phyloP scores from a whole-genome alignment of 1,284 basidiomycete species.

The Puccinia hordei region DNA sequence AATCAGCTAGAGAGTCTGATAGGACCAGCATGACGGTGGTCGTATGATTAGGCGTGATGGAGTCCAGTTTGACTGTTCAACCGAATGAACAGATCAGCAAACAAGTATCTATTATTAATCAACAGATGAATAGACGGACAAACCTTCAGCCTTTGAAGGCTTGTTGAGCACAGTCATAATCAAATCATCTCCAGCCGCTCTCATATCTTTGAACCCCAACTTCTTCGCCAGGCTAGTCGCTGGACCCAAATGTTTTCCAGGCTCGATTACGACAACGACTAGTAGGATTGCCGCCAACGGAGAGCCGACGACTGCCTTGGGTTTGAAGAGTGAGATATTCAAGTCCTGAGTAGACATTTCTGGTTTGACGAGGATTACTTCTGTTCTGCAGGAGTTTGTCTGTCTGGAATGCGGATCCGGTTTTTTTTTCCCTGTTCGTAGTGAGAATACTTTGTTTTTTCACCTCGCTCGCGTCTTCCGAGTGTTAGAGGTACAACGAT shows the following conservation, averaged over 20 bases:
- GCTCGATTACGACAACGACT: conserved; percentile 55
- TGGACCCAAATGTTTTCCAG: conserved; percentile 55
- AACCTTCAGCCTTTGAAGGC: conserved; percentile 53
- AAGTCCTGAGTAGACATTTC: background rate
- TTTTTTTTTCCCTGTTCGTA: no score
- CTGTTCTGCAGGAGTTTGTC: no score
- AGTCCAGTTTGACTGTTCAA: conserved; percentile 6
- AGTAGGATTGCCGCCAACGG: conserved; percentile 52
- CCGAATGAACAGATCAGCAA: background rate
- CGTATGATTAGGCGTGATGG: conserved; percentile 32
- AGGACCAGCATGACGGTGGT: conserved; percentile 20
- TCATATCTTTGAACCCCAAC: conserved; percentile 57
- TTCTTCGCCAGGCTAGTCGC: conserved; percentile 56
- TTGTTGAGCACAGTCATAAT: conserved; percentile 55
- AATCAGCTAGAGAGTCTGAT: background rate
- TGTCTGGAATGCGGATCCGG: no score
- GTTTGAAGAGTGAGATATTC: conserved; percentile 33
- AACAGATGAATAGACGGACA: background rate
- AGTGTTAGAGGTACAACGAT: no score
- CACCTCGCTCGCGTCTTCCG: no score
- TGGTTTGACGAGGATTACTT: no score
- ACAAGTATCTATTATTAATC: background rate
- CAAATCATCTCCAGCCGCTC: conserved; percentile 55
- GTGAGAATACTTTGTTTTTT: no score
- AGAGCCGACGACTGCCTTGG: conserved; percentile 11